Evolutionary conservation across 441 rosid genomes (phyloP), one percentile per base, ranked within the genome.

Genomic region (Pelargonium cotyledonis): DNA sequence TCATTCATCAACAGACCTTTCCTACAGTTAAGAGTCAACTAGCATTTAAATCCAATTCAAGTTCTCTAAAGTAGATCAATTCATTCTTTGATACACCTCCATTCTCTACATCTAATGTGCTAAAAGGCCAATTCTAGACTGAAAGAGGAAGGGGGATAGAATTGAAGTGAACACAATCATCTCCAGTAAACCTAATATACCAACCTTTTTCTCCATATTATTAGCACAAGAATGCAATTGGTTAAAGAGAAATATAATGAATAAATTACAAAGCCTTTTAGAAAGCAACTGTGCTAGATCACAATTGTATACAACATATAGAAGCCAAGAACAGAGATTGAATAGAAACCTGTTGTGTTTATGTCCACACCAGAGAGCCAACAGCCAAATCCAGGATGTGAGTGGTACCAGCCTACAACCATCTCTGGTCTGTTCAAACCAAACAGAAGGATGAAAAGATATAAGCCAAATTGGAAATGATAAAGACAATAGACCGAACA

Each of bases 371-470:
- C 99, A 73, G 99, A 95, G 51, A 95, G 96, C 99, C 99, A 95
- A 80, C 97, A 95, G 55, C 99, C 99, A 78, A 95, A 95, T 72
- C 99, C 99, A 71, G 97, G 99, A 84, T 95, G 99, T 0, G 99
- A 91, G 77, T 95, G 99, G 83, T 91, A 95, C 99, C 99, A 95
- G 3, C 97, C 99, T 18, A 95, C 99, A 72, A 95, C 99, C 99
- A 95, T 95, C 77, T 95, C 97, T 62, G 96, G 99, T 80, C 99
- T 91, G 89, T 76, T 76, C n/a, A 75, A 19, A 77, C 38, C 75
- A 76, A 70, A 15, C 8, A 64, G n/a, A 12, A 47, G n/a, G 55
- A 9, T 47, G 55, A 47, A 15, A 47, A 11, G 55, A 11, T 11
- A 11, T 11, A 47, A 15, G 14, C 55, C 12, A 47, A 47, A 10